phyloP scores from a whole-genome alignment of 495 filamentous ascomycete species.

The Pseudevernia furfuracea region DNA sequence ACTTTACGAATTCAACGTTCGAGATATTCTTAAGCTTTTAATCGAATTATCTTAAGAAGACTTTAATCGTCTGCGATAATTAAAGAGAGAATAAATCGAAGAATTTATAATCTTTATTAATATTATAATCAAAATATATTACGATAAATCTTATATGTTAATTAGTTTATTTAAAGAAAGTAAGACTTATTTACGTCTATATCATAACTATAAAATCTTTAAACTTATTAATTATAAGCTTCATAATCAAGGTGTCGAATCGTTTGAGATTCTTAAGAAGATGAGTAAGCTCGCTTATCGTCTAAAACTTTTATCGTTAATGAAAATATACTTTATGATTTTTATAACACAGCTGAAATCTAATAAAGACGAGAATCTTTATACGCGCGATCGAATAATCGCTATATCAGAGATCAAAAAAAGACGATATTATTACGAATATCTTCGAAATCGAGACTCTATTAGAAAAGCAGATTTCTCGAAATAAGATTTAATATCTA shows the following conservation, averaged over 20 bases:
- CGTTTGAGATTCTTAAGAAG: conserved; percentile 8
- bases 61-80: not conserved
- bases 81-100: not conserved
- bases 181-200: not conserved
- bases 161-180: not conserved
- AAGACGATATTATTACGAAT: not conserved
- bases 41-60: not conserved
- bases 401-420: not conserved
- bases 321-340: not conserved
- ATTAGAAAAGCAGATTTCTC: not conserved
- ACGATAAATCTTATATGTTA: not conserved
- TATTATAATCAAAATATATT: conserved; percentile 5
- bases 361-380: not conserved
- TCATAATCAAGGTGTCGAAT: not conserved
- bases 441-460: not conserved
- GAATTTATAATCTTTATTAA: not conserved
- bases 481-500: not conserved
- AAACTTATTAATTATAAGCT: not conserved
- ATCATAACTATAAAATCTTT: conserved; percentile 1
- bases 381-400: not conserved
- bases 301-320: not conserved
- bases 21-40: not conserved
- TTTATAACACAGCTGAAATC: not conserved
- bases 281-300: not conserved
- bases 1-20: not conserved